Evolutionary conservation across 305 asterid genomes (phyloP).

Genomic region (Solanum hybrid): DNA sequence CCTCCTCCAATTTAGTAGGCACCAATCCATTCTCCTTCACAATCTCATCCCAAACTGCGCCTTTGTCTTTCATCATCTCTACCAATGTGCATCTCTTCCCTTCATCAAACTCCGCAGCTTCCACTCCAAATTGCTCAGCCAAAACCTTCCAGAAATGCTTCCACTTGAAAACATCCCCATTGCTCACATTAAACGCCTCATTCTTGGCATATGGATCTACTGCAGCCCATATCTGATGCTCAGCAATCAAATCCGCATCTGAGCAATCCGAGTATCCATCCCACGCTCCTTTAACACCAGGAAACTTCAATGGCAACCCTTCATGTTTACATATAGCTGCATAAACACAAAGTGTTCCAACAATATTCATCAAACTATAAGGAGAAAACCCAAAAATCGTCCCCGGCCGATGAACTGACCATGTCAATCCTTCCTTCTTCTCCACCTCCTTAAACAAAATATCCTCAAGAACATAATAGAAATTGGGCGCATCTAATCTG

Average conservation of each 20-base stretch:
- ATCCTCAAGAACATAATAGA: conserved; percentile 54
- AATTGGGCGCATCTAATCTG: conserved; percentile 30
- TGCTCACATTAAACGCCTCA: conserved; percentile 50
- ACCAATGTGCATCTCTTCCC: conserved; percentile 31
- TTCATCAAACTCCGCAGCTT: conserved; percentile 32
- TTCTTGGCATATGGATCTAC: conserved; percentile 49
- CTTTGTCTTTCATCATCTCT: conserved; percentile 52
- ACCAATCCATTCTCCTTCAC: conserved; percentile 36
- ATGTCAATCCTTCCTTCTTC: conserved; percentile 32
- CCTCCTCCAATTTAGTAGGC: conserved; percentile 43
- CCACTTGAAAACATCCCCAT: conserved; percentile 64
- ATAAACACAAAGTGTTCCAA: conserved; percentile 38
- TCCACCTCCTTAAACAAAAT: conserved; percentile 19
- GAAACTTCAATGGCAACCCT: conserved; percentile 31
- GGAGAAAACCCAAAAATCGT: conserved; percentile 53
- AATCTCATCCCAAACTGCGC: conserved; percentile 49
- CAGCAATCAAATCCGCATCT: conserved; percentile 52
- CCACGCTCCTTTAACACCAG: conserved; percentile 54
- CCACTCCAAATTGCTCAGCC: conserved; percentile 41
- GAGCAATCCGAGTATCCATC: conserved; percentile 40
- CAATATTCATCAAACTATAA: conserved; percentile 41
- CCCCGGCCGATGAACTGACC: conserved; percentile 59
- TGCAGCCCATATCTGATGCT: conserved; percentile 59
- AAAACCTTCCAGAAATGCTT: conserved; percentile 47
- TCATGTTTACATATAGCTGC: conserved; percentile 59